Evolutionary conservation across 1,284 basidiomycete genomes (phyloP).

Genomic region (Apiotrichum akiyoshidainum): DNA sequence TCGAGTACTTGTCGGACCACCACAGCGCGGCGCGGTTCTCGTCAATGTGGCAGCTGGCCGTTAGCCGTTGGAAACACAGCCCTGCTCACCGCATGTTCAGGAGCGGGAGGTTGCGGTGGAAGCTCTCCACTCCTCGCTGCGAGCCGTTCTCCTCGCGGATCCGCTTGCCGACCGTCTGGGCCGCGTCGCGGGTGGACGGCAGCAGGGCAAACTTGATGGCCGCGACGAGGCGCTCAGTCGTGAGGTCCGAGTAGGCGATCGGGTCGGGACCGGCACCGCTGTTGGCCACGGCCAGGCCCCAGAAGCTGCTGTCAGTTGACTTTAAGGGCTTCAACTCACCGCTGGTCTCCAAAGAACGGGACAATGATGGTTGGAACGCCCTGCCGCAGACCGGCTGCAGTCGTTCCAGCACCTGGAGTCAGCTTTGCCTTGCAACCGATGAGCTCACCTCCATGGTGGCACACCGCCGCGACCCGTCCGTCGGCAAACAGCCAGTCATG

Average conservation of each 20-base stretch:
- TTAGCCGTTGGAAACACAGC: slow-evolving; percentile 3
- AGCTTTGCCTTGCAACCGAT: neutral
- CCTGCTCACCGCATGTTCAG: slow-evolving; percentile 56
- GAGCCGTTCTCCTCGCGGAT: slow-evolving; percentile 61
- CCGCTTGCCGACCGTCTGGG: slow-evolving; percentile 56
- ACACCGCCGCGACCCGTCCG: slow-evolving; percentile 59
- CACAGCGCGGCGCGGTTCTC: slow-evolving; percentile 57
- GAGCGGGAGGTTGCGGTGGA: slow-evolving; percentile 62
- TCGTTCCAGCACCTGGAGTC: slow-evolving; percentile 59
- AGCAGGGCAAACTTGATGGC: slow-evolving; percentile 58
- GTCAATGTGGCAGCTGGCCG: slow-evolving; percentile 58
- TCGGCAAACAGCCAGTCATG: slow-evolving; percentile 68
- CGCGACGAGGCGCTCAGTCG: slow-evolving; percentile 56
- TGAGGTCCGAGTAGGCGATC: slow-evolving; percentile 59
- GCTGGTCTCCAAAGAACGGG: slow-evolving; percentile 69
- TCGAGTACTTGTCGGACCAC: slow-evolving; percentile 59
- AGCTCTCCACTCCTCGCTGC: slow-evolving; percentile 56
- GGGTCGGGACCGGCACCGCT: slow-evolving; percentile 64
- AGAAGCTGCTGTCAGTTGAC: slow-evolving; percentile 41
- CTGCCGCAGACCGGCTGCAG: slow-evolving; percentile 62
- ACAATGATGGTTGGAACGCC: slow-evolving; percentile 65
- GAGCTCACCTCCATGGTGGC: slow-evolving; percentile 61
- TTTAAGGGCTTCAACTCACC: slow-evolving; percentile 52
- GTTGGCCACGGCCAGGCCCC: slow-evolving; percentile 61
- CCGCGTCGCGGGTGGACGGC: slow-evolving; percentile 54